Evolutionary conservation across 805 yeast species (phyloP).

Genomic region (Danielia reshetovae): DNA sequence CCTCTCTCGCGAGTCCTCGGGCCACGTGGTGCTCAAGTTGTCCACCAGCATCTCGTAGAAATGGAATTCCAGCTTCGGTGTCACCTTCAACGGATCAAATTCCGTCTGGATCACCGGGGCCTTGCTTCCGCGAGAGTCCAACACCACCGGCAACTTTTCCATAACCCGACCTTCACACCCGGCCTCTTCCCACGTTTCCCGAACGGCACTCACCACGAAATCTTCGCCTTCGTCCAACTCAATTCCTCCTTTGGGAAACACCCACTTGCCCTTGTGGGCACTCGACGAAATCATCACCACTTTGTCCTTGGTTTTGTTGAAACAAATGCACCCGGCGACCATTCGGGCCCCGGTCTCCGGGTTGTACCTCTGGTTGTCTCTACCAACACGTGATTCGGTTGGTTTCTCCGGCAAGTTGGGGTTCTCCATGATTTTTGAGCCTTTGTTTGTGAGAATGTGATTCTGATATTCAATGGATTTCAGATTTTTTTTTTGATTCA

Average conservation of each 20-base stretch:
- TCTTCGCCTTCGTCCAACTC: conserved; percentile 72
- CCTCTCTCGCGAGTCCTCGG: conserved; percentile 68
- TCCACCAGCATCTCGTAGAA: conserved; percentile 73
- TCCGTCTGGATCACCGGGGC: conserved; percentile 35
- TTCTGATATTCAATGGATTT: no score
- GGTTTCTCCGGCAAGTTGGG: conserved; percentile 10
- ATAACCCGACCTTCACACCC: conserved; percentile 73
- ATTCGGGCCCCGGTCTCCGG: conserved; percentile 69
- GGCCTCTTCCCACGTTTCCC: conserved; percentile 99
- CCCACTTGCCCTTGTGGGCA: conserved; percentile 69
- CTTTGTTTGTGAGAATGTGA: not conserved
- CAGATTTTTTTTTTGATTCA: no score
- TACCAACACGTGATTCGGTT: conserved; percentile 44
- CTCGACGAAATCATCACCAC: conserved; percentile 80
- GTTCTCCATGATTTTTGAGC: conserved; percentile 1
- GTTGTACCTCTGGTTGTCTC: conserved; percentile 56
- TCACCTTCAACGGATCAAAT: conserved; percentile 34
- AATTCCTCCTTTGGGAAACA: conserved; percentile 93
- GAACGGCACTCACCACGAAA: conserved; percentile 51
- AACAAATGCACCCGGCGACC: conserved; percentile 89
- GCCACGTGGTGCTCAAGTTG: conserved; percentile 62
- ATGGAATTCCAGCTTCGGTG: conserved; percentile 84
- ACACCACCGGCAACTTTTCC: conserved; percentile 57
- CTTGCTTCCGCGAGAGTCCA: conserved; percentile 46
- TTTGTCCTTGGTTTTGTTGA: conserved; percentile 51